Conservation (phyloP, 2,329 filamentous ascomycete genomes). For the Helicocarpus griseus region DNA sequence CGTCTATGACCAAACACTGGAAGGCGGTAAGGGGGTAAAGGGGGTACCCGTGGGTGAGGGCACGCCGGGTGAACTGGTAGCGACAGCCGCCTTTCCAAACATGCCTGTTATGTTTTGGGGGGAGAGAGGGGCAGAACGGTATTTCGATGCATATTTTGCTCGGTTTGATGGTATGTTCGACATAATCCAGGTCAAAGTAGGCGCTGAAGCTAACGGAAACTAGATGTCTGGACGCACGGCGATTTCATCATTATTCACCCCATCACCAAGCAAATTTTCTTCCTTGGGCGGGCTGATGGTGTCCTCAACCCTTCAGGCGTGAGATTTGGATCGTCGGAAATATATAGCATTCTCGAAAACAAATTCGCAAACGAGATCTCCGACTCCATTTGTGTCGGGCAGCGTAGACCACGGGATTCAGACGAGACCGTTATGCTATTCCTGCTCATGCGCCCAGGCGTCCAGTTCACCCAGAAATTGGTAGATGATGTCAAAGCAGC, state of each 20-base stretch:
- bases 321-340: slow-evolving; percentile 69
- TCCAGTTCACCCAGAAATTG: slow-evolving; percentile 45
- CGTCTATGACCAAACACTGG: slow-evolving; percentile 49
- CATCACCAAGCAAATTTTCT: slow-evolving; percentile 44
- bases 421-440: slow-evolving; percentile 54
- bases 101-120: slow-evolving; percentile 59
- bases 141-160: slow-evolving; percentile 46
- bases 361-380: slow-evolving; percentile 53
- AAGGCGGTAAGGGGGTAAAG: slow-evolving; percentile 37
- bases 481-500: slow-evolving; percentile 52
- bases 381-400: slow-evolving; percentile 73
- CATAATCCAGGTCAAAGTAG: slow-evolving; percentile 36
- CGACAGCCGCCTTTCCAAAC: slow-evolving; percentile 62
- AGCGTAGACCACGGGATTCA: slow-evolving; percentile 51
- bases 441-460: slow-evolving; percentile 50
- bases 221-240: slow-evolving; percentile 68
- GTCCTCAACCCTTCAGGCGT: slow-evolving; percentile 73
- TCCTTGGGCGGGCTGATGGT: slow-evolving; percentile 48
- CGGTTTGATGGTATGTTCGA: slow-evolving; percentile 41
- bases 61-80: slow-evolving; percentile 65
- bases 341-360: slow-evolving; percentile 57
- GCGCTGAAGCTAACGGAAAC: slow-evolving; percentile 48
- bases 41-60: slow-evolving; percentile 50
- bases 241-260: slow-evolving; percentile 69
- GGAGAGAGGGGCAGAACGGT: slow-evolving; percentile 45